A percentile compares a stretch with the other conserved stretches of the same genome.
These are phyloP conservation scores for Pyrenophora graminea DNA, from an alignment of 2,329 filamentous ascomycete genomes.

Conservation along the genomic window DNA sequence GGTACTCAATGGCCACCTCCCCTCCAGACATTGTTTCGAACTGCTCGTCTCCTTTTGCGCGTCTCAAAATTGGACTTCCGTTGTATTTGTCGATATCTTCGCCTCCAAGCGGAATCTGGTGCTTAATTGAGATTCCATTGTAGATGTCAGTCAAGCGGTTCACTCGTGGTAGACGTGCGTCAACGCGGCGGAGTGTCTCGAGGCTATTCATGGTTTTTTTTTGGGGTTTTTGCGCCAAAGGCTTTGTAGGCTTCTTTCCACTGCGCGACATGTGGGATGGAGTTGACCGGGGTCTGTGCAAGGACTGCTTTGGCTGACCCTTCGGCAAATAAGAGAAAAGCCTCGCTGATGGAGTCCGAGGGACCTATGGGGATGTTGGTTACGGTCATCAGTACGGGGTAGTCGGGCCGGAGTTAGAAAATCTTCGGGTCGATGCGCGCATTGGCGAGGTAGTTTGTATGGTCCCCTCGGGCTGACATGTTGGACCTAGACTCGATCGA, in stretches of 20 bases:
- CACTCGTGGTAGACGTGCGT: slow-evolving; percentile 42
- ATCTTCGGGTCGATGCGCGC: slow-evolving; percentile 28
- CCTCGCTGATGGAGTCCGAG: slow-evolving; percentile 39
- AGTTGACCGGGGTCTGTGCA: slow-evolving; percentile 25
- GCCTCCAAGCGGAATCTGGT: slow-evolving; percentile 47
- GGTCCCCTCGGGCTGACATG: background rate
- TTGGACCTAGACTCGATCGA: background rate
- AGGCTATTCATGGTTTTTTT: slow-evolving; percentile 46
- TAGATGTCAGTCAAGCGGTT: slow-evolving; percentile 49
- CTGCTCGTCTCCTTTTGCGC: slow-evolving; percentile 41
- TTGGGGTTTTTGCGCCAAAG: slow-evolving; percentile 47
- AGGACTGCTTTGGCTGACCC: slow-evolving; percentile 15
- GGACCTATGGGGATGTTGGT: slow-evolving; percentile 39
- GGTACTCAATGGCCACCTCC: slow-evolving; percentile 26
- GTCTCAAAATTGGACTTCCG: slow-evolving; percentile 37
- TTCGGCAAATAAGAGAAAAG: slow-evolving; percentile 38
- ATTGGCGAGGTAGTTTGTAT: slow-evolving; percentile 5
- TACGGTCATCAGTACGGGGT: slow-evolving; percentile 45
- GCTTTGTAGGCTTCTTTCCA: slow-evolving; percentile 48
- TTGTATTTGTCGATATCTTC: slow-evolving; percentile 48
- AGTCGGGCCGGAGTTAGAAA: slow-evolving; percentile 45
- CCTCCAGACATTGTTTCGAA: slow-evolving; percentile 42
- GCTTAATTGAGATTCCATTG: slow-evolving; percentile 47
- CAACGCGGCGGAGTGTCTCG: slow-evolving; percentile 43
- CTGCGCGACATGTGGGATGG: slow-evolving; percentile 44